These are phyloP conservation scores for Pythium apleroticum DNA, from an alignment of 352 stramenopile species.

Conservation along the genomic window DNA sequence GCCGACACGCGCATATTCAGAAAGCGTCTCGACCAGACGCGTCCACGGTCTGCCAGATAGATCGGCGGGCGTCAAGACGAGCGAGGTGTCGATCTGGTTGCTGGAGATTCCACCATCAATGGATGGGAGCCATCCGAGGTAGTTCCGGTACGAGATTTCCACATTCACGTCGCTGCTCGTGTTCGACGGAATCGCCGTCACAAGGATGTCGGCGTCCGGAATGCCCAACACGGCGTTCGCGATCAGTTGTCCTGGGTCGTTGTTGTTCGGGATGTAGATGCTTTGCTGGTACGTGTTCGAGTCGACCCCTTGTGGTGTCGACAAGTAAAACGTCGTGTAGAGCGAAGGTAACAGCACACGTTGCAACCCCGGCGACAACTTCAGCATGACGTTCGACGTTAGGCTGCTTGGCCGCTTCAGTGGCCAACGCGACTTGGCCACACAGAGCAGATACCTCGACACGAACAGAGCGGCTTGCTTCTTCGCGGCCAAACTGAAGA, in stretches of 20 bases:
- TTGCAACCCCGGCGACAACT: neutral
- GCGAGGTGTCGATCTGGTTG: neutral
- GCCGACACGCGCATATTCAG: neutral
- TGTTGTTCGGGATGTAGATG: neutral
- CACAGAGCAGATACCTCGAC: slow-evolving; percentile 1
- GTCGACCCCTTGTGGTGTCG: neutral
- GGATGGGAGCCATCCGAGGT: neutral
- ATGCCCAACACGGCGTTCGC: neutral
- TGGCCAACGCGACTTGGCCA: neutral
- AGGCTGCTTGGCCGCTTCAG: neutral
- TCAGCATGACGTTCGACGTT: neutral
- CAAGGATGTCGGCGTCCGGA: neutral
- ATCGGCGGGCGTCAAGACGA: neutral
- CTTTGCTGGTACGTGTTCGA: neutral
- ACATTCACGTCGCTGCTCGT: neutral
- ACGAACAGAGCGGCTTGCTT: neutral
- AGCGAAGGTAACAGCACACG: neutral
- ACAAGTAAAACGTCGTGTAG: neutral
- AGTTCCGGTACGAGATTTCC: neutral
- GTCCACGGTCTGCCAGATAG: neutral
- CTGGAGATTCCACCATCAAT: too few species aligned
- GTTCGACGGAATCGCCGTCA: neutral
- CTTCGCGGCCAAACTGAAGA: neutral
- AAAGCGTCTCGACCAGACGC: neutral
- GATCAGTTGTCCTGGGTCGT: neutral